Evolutionary conservation across 768 basidiomycete genomes (phyloP), one percentile per base, ranked within the genome.

Genomic region (Xerocomellus chrysenteron): DNA sequence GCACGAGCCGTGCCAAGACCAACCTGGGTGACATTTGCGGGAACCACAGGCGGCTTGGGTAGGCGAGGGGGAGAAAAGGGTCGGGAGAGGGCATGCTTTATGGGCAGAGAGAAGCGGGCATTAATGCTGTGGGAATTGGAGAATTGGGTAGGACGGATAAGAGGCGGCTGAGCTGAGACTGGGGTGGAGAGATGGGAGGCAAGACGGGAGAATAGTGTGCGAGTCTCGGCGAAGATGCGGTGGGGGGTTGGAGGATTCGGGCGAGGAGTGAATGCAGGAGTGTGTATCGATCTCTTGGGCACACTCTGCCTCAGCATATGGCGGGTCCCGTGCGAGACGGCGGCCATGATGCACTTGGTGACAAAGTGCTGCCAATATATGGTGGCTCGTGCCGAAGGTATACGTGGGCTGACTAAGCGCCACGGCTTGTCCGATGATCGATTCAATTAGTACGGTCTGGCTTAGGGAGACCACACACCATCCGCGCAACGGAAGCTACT

Each of bases 1-100:
- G 84, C 89, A 37, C 92, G 78, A 0, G 86, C 88, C 0, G 82
- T 80, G 37, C 89, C 88, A 3, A 94, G 76, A 5, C 92, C 92
- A 21, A 94, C 81, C 58, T 90, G 86, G 0, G 81, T 70, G 30
- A 88, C 71, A 47, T 73, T 73, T 19, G 81, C 71, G 9, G 83
- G 82, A 16, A 82, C 76, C 2, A 39, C 42, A 21, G 79, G 78
- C 2, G 80, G 78, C n/a, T 79, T 80, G 11, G 89, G 89, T 12
- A 92, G 73, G 63, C 78, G 83, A 16, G 77, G 80, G 1, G 74
- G 68, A 26, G 73, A 70, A 26, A 79, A 69, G 2, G 77, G 82
- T 17, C 70, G 57, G 14, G 79, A 77, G 40, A 91, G 74, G 1
- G 82, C 76, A 61, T 78, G 73, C 28, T 80, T 80, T 6, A 79